These are phyloP conservation scores for Purpureocillium takamizusanense DNA, from an alignment of 2,329 filamentous ascomycete genomes.

Conservation along the genomic window DNA sequence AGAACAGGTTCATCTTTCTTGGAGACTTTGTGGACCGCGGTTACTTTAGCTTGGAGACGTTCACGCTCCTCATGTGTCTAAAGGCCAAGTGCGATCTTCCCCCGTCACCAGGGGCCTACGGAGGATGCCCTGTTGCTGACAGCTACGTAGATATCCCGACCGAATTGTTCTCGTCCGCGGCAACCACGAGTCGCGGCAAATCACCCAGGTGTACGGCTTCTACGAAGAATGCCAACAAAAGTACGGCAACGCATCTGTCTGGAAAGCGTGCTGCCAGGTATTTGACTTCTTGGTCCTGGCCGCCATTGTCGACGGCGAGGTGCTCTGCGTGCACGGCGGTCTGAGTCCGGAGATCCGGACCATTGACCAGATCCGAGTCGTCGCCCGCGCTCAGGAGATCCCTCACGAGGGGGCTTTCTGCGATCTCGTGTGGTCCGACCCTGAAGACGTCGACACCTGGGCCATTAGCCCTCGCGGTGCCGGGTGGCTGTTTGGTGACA, in stretches of 20 bases:
- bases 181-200: slow-evolving; percentile 95
- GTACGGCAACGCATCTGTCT: slow-evolving; percentile 98
- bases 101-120: background rate
- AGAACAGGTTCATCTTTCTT: slow-evolving; percentile 51
- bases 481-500: slow-evolving; percentile 96
- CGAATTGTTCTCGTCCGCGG: slow-evolving; percentile 93
- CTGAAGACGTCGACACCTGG: slow-evolving; percentile 95
- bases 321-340: slow-evolving; percentile 95
- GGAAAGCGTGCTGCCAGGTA: slow-evolving; percentile 99
- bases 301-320: slow-evolving; percentile 95
- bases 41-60: slow-evolving; percentile 96
- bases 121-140: slow-evolving; percentile 10
- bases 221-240: slow-evolving; percentile 98
- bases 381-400: slow-evolving; percentile 94
- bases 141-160: slow-evolving; percentile 66
- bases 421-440: slow-evolving; percentile 95
- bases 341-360: slow-evolving; percentile 86
- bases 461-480: slow-evolving; percentile 88
- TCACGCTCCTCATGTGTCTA: slow-evolving; percentile 91
- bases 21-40: slow-evolving; percentile 97
- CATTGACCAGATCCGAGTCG: slow-evolving; percentile 98
- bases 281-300: slow-evolving; percentile 96
- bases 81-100: slow-evolving; percentile 54
- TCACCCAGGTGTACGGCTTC: slow-evolving; percentile 97
- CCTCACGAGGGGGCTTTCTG: slow-evolving; percentile 98